Base-by-base conservation (phyloP, 2,329 filamentous ascomycete species). In the Epichloe gansuensis region DNA sequence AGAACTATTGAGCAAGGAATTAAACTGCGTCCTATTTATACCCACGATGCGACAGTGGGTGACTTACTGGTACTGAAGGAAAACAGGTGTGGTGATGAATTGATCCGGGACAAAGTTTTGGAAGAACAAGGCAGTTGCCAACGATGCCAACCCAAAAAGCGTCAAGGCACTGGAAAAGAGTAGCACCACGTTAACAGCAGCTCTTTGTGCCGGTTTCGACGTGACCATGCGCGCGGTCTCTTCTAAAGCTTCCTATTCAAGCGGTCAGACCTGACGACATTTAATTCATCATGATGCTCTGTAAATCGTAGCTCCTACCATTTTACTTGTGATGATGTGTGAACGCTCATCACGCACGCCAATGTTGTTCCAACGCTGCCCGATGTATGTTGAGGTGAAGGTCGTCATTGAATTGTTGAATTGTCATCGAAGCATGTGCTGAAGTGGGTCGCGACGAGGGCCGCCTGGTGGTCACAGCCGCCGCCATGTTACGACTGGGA, bases 41-140 rank as follows among this genome's bases (percentile, higher is more conserved):
- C 11, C 12, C 37, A 6, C 12, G 25, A 35, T 13, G 21, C 4
- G 15, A 21, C 4, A n/a, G 7, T 15, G n/a, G 13, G 15, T 3
- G 35, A 66, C 71, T 56, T 63, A 80, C 77, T 78, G 76, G 65
- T 82, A 82, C 63, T 82, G 79, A 7, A 82, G 64, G 59, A 81
- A 72, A 5, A 82, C 63, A 15, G 79, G 77, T 42, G 73, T 63
- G 0, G 72, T 72, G 17, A 76, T 71, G 46, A 79, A 68, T 59
- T 77, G 73, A 56, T 80, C 72, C 1, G 79, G 79, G 1, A 82
- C 68, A 57, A 78, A 80, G 57, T 72, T 74, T 58, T 75, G 72
- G 61, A 81, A 81, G 58, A 81, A 79, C 2, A 77, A 58, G 2
- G 73, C 63, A 34, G 80, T 80, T 13, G 70, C 72, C 25, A 78